phyloP scores from a whole-genome alignment of 176 grass and related monocot genomes.

The Musa schizocarpa region DNA sequence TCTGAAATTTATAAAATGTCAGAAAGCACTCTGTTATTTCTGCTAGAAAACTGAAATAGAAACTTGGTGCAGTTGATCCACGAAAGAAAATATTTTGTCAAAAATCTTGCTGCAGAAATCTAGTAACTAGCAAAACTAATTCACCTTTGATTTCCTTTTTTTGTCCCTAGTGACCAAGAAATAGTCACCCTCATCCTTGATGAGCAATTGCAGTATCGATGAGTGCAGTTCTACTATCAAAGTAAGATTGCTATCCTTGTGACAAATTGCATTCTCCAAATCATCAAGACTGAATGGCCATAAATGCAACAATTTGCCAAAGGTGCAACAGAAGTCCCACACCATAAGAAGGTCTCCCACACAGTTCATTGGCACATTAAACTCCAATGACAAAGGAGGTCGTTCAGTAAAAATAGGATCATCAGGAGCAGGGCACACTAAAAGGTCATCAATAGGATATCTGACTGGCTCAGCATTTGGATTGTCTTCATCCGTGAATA shows the following conservation, averaged over 20 bases:
- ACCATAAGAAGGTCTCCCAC: conserved; percentile 77
- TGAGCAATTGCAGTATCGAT: conserved; percentile 56
- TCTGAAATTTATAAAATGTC: conserved; percentile 33
- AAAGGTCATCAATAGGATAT: conserved; percentile 87
- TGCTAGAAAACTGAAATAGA: not conserved
- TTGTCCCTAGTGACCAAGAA: conserved; percentile 42
- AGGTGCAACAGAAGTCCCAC: conserved; percentile 78
- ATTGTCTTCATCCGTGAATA: conserved; percentile 37
- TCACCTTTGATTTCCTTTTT: conserved; percentile 62
- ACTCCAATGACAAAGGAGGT: conserved; percentile 42
- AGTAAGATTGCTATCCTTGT: conserved; percentile 67
- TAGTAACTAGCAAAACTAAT: conserved; percentile 2
- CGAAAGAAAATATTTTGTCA: not conserved
- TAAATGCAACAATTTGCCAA: conserved; percentile 51
- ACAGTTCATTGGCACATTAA: conserved; percentile 63
- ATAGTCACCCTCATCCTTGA: conserved; percentile 62
- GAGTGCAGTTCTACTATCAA: conserved; percentile 67
- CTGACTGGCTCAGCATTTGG: conserved; percentile 17
- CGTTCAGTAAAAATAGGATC: conserved; percentile 46
- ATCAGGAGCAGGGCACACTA: conserved; percentile 40
- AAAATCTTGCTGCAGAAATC: conserved; percentile 2
- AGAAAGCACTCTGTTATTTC: not conserved
- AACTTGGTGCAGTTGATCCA: not conserved
- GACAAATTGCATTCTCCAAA: conserved; percentile 78
- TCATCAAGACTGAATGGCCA: conserved; percentile 75